Conservation (phyloP, 352 stramenopile genomes). For the Phytophthora macrochlamydospora region DNA sequence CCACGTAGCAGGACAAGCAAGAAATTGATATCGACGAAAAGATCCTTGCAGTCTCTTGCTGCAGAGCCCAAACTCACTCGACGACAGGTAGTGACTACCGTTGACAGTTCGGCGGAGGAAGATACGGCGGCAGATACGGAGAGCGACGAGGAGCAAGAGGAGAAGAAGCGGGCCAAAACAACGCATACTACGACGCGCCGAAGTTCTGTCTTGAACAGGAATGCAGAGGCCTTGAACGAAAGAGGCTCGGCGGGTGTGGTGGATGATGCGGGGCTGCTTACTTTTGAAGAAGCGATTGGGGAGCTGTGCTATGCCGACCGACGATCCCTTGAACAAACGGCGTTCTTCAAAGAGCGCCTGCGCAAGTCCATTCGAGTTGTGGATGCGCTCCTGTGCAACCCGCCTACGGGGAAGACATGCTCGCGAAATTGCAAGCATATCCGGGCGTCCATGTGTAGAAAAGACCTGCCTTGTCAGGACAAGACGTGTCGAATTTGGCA, state of each 20-base stretch:
- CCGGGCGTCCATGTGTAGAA: constrained; percentile 66
- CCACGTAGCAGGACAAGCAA: constrained; percentile 30
- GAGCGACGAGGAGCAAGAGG: constrained; percentile 19
- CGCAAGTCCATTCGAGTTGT: constrained; percentile 74
- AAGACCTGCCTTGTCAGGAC: constrained; percentile 57
- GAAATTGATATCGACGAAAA: constrained; percentile 29
- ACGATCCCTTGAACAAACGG: constrained; percentile 51
- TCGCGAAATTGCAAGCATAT: constrained; percentile 54
- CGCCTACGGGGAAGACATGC: constrained; percentile 55
- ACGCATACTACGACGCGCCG: no score
- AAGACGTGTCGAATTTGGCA: constrained; percentile 77
- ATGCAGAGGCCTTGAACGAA: neutral
- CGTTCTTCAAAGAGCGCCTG: constrained; percentile 72
- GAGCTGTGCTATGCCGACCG: constrained; percentile 66
- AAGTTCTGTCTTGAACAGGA: neutral
- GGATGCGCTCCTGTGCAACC: constrained; percentile 67
- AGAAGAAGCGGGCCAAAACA: constrained; percentile 23
- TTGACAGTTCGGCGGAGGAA: constrained; percentile 21
- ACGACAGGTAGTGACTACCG: neutral
- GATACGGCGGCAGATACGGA: constrained; percentile 34
- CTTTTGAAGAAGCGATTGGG: constrained; percentile 64
- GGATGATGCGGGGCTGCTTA: constrained; percentile 46
- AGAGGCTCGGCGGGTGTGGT: constrained; percentile 43
- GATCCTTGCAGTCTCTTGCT: constrained; percentile 15
- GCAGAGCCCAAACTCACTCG: constrained; percentile 12